Evolutionary conservation across 192 early-diverging fungal species (phyloP), one percentile per base, ranked within the genome.

Genomic region (Backusella tarrabulga): DNA sequence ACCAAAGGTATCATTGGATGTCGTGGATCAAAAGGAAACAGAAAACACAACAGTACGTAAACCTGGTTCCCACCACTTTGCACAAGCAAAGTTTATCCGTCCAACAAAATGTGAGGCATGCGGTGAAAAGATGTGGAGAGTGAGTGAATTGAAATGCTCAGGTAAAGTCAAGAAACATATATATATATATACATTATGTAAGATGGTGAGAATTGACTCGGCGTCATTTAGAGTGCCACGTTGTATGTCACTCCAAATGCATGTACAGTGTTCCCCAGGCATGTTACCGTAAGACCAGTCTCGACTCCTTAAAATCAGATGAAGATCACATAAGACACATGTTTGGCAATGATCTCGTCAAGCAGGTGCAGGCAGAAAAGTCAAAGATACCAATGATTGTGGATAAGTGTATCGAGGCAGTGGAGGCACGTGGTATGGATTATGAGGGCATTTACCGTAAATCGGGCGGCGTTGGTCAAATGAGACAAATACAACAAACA

Each of bases 371-470:
- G 44, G 32, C 76, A 19, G 92, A 95, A 68, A 84, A 87, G 8
- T 80, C 78, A 7, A 78, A 66, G 6, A 78, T 95, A 32, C 94
- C 94, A 19, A 83, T 89, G 79, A 77, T 95, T 0, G 89, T 95
- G 34, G 86, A 90, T 14, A 86, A 86, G 52, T 93, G 91, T 60
- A 85, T 95, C n/a, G 83, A 85, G 34, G 91, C 91, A 19, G 91
- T 95, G 15, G 94, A 90, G 72, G 26, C 72, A 11, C 82, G 89
- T 66, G 88, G 79, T 56, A 83, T 89, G 89, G 92, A 76, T 74
- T 92, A 84, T 73, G 86, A 95, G 79, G 94, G 94, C 36, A 90
- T 95, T 17, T 95, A 95, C 74, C 93, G 94, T 38, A 90, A 91
- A 75, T 93, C 92, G 0, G 94, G 92, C 9, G 89, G 91, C 63